Percentiles rank a stretch among this genome's conserved stretches.
These are phyloP conservation scores for Exsudoporus frostii DNA, from an alignment of 768 basidiomycete species.

Conservation along the genomic window DNA sequence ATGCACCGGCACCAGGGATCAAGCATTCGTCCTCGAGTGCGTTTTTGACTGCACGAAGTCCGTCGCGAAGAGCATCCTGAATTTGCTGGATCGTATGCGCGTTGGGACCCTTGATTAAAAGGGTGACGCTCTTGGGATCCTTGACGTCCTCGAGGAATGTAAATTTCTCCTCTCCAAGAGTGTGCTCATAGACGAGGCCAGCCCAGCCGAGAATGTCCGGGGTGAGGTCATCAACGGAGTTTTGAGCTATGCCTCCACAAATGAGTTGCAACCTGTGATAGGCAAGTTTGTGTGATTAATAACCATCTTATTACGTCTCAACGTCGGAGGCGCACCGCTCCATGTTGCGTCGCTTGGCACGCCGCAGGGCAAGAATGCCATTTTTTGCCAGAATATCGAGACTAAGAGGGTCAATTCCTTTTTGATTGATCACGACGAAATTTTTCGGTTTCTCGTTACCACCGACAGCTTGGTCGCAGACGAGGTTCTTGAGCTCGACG, in stretches of 20 bases:
- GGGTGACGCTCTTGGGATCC: constrained; percentile 90
- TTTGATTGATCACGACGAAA: constrained; percentile 97
- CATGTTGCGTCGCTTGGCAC: constrained; percentile 99
- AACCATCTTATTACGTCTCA: constrained; percentile 32
- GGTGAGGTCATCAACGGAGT: constrained; percentile 94
- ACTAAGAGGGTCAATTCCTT: constrained; percentile 97
- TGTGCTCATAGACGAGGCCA: constrained; percentile 98
- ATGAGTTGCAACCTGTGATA: constrained; percentile 77
- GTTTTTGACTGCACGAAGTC: constrained; percentile 94
- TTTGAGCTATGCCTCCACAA: constrained; percentile 93
- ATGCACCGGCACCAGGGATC: constrained; percentile 96
- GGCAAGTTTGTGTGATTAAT: constrained; percentile 10
- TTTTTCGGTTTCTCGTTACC: constrained; percentile 76
- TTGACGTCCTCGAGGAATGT: constrained; percentile 98
- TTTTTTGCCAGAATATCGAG: constrained; percentile 95
- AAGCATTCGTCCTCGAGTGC: constrained; percentile 86
- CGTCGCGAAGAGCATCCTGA: constrained; percentile 97
- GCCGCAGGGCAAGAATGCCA: constrained; percentile 89
- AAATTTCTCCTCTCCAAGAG: constrained; percentile 97
- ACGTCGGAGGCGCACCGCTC: constrained; percentile 60
- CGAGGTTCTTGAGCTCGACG: constrained; percentile 91
- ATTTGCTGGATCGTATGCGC: constrained; percentile 94
- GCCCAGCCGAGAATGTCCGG: constrained; percentile 95
- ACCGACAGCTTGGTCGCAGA: constrained; percentile 91
- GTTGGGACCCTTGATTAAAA: constrained; percentile 98